phyloP scores from a whole-genome alignment of 1,284 basidiomycete genomes.

The Testicularia cyperi region DNA sequence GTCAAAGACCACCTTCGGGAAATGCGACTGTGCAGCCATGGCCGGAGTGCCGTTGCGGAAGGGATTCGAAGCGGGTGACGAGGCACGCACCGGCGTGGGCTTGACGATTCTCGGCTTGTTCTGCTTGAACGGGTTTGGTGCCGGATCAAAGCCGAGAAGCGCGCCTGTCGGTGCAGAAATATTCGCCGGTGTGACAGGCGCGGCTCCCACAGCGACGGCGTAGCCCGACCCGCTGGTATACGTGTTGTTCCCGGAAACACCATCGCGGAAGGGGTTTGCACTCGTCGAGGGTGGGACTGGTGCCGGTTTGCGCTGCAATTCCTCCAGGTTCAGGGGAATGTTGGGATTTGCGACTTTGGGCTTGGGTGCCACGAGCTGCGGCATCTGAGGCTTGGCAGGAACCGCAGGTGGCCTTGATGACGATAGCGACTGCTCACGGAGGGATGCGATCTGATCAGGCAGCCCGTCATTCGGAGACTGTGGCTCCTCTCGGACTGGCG shows the following conservation, averaged over 20 bases:
- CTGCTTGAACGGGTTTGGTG: conserved; percentile 54
- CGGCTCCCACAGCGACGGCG: conserved; percentile 23
- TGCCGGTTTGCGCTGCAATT: conserved; percentile 21
- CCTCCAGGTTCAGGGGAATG: conserved; percentile 26
- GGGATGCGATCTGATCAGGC: neutral
- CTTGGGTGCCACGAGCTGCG: conserved; percentile 33
- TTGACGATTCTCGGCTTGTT: conserved; percentile 52
- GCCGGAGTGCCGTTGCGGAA: conserved; percentile 37
- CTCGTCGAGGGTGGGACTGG: conserved; percentile 21
- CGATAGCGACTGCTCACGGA: neutral
- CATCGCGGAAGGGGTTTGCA: conserved; percentile 38
- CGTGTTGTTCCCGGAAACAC: conserved; percentile 10
- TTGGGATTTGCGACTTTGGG: conserved; percentile 33
- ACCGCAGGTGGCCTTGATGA: conserved; percentile 32
- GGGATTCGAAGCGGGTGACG: conserved; percentile 39
- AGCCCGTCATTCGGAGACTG: neutral
- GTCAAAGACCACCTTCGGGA: conserved; percentile 34
- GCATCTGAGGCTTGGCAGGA: conserved; percentile 41
- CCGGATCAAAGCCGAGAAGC: conserved; percentile 51
- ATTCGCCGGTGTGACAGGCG: conserved; percentile 16
- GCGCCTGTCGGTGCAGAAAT: conserved; percentile 22
- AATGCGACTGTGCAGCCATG: conserved; percentile 20
- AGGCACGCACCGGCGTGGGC: conserved; percentile 52
- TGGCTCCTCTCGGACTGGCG: conserved; percentile 32
- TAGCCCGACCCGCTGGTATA: conserved; percentile 27